These are phyloP conservation scores for Syncephalastrum sp. DNA, from an alignment of 371 early-diverging fungal species.

Conservation along the genomic window DNA sequence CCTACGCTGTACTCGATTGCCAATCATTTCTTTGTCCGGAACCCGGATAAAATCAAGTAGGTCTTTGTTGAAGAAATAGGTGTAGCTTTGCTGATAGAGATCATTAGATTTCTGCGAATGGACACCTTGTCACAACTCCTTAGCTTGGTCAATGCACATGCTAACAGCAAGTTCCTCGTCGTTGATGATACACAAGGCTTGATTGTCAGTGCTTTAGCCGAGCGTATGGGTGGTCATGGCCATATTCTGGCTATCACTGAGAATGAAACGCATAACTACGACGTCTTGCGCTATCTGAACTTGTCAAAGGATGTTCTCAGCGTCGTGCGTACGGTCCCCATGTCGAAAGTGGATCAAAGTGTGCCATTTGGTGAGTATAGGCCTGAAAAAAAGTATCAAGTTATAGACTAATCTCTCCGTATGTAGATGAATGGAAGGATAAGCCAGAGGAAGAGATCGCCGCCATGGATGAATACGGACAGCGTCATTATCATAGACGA, in stretches of 20 bases:
- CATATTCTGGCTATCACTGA: slow-evolving; percentile 72
- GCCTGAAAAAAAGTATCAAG: neutral
- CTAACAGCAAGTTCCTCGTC: slow-evolving; percentile 63
- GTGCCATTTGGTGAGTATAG: slow-evolving; percentile 50
- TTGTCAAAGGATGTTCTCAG: slow-evolving; percentile 53
- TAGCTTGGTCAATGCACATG: slow-evolving; percentile 76
- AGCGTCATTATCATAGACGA: slow-evolving; percentile 32
- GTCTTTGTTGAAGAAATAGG: neutral
- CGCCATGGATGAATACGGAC: slow-evolving; percentile 26
- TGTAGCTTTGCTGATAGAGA: slow-evolving; percentile 1
- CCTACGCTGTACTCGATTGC: slow-evolving; percentile 78
- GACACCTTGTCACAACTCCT: slow-evolving; percentile 94
- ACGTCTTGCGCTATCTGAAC: slow-evolving; percentile 81
- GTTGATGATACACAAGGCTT: slow-evolving; percentile 92
- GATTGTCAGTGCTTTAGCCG: slow-evolving; percentile 74
- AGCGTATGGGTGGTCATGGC: slow-evolving; percentile 80
- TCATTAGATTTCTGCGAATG: slow-evolving; percentile 72
- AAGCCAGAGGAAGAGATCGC: slow-evolving; percentile 33
- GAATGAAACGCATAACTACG: slow-evolving; percentile 74
- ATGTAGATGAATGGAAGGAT: slow-evolving; percentile 32
- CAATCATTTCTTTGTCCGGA: slow-evolving; percentile 76
- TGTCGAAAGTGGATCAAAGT: slow-evolving; percentile 56
- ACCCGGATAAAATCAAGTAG: slow-evolving; percentile 80
- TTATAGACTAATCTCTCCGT: neutral
- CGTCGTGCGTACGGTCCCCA: slow-evolving; percentile 67